Base-by-base conservation (phyloP, 2,329 filamentous ascomycete genomes). In the Fonsecaea nubica region DNA sequence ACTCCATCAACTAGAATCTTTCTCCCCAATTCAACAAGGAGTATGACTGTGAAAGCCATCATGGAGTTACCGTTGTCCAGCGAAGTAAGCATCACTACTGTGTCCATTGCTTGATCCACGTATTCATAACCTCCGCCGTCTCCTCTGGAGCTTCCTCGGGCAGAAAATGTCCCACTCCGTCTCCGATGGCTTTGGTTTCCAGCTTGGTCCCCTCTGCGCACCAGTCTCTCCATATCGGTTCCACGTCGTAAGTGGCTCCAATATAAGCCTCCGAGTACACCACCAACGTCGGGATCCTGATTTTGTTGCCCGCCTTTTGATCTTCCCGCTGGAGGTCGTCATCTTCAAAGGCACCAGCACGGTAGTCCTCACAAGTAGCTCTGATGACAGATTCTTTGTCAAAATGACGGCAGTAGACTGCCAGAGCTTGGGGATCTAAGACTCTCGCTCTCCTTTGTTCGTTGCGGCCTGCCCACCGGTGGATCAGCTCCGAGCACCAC, bases 281-380 rank as follows among this genome's bases (percentile, higher is more conserved):
- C 5, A 82, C 77, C 67, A 84, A 65, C 15, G 76, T 74, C 18
- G 79, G 78, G n/a, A 78, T 70, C 25, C 74, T 71, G 1, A 85
- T 74, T 73, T 81, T 83, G 69, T 75, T 75, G 3, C 80, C 81
- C 1, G 68, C 72, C 58, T 74, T 74, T 72, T 83, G 81, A 72
- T 84, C 83, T 32, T 74, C 72, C 55, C 73, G 75, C 75, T 84
- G 81, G 68, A 76, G 73, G 15, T 75, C 72, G 13, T 78, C 75
- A 71, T 85, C 83, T 52, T 76, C 75, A n/a, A 68, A 68, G 1
- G 80, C 79, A 1, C 78, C 81, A 4, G 80, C 79, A 25, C 78
- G 72, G 65, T 84, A 85, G 70, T 85, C 82, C 61, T 80, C 80
- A 69, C 81, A 83, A 38, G 72, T 76, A 0, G 79, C 78, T n/a